Conservation (phyloP, 2,329 filamentous ascomycete genomes). For the Gliomastix tumulicola region DNA sequence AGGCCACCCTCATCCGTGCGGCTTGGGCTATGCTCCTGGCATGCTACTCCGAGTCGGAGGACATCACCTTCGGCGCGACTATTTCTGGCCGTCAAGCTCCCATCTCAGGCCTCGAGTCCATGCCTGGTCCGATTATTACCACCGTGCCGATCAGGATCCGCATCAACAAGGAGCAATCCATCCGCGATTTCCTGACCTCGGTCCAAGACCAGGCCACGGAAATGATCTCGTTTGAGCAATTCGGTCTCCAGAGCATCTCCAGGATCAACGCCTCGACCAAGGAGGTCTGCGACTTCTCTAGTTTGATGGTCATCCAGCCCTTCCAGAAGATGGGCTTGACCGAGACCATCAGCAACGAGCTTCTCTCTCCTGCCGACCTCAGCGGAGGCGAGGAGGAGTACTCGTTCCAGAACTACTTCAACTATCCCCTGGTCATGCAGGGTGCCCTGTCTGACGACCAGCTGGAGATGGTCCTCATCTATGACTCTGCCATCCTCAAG, state of each 20-base stretch:
- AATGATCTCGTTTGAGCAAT: constrained; percentile 10
- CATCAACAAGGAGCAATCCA: constrained; percentile 1
- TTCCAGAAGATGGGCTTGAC: constrained; percentile 4
- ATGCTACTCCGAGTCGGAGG: constrained; percentile 7
- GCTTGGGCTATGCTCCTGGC: constrained; percentile 15
- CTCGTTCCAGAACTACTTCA: constrained; percentile 10
- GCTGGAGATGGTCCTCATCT: constrained; percentile 3
- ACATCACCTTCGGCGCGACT: constrained; percentile 13
- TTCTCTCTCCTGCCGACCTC: not conserved
- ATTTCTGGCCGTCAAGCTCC: constrained; percentile 14
- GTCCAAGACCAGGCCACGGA: constrained; percentile 5
- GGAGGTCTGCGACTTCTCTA: constrained; percentile 8
- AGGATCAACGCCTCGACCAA: constrained; percentile 4
- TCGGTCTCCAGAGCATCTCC: constrained; percentile 11
- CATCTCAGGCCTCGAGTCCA: constrained; percentile 11
- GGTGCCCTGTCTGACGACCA: not conserved
- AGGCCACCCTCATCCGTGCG: constrained; percentile 5
- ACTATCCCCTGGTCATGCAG: constrained; percentile 1
- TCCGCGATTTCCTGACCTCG: constrained; percentile 5
- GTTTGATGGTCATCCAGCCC: constrained; percentile 8
- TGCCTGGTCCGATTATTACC: constrained; percentile 9
- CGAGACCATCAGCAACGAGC: constrained; percentile 1
- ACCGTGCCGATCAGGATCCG: constrained; percentile 7
- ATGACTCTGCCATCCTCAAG: constrained; percentile 1
- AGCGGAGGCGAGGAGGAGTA: no score